These are phyloP conservation scores for Talinum fruticosum DNA, from an alignment of 148 eudicot genomes.

Conservation along the genomic window DNA sequence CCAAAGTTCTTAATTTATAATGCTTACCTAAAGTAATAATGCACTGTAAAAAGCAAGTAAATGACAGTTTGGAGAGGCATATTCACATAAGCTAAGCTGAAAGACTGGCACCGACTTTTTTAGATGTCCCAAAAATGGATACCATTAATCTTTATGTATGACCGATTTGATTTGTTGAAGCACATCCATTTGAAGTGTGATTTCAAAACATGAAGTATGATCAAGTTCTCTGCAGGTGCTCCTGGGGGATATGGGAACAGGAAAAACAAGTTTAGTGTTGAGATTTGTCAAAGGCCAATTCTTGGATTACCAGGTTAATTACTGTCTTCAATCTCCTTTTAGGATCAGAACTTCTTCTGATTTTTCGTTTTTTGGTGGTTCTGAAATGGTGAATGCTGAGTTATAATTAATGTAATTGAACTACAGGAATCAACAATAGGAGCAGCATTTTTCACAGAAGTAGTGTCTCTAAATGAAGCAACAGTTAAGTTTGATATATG, in stretches of 20 bases:
- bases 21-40: no score
- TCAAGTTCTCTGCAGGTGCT: slow-evolving; percentile 43
- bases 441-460: slow-evolving; percentile 81
- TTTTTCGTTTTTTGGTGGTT: neutral
- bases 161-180: neutral
- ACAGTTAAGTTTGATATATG: slow-evolving; percentile 71
- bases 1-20: no score
- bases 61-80: no score
- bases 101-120: no score
- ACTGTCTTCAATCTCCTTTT: neutral
- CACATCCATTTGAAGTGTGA: neutral
- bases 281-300: slow-evolving; percentile 86
- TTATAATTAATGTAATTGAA: neutral
- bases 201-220: neutral
- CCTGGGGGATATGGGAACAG: slow-evolving; percentile 79
- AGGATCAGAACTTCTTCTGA: neutral
- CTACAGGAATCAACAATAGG: slow-evolving; percentile 74
- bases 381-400: neutral
- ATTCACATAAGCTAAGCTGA: no score
- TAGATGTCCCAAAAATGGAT: no score
- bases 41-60: no score
- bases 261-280: slow-evolving; percentile 71
- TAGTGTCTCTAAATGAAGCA: slow-evolving; percentile 50
- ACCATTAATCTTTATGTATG: neutral
- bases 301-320: slow-evolving; percentile 61